Percentiles rank a stretch among this genome's conserved stretches.
phyloP scores from a whole-genome alignment of 2,329 filamentous ascomycete genomes.

The Stemphylium beticola region DNA sequence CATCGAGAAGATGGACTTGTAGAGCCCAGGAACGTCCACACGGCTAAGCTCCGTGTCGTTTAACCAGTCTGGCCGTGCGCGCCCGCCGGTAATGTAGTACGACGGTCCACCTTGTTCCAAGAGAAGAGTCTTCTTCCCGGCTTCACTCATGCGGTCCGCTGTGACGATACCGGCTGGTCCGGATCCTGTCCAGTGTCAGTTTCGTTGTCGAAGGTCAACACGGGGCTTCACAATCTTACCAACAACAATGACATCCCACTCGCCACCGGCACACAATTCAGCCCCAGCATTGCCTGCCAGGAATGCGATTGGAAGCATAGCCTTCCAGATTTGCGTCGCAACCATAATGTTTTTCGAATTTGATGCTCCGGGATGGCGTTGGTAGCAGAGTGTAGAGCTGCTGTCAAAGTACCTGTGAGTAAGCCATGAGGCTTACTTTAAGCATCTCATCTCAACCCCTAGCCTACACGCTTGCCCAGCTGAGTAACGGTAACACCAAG shows the following conservation, averaged over 20 bases:
- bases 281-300: conserved; percentile 5
- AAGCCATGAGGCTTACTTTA: conserved; percentile 8
- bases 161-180: conserved; percentile 62
- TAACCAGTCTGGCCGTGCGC: conserved; percentile 58
- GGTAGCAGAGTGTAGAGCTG: neutral
- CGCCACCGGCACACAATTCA: conserved; percentile 12
- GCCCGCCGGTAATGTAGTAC: conserved; percentile 57
- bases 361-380: neutral
- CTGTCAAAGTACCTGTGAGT: neutral
- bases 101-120: conserved; percentile 60
- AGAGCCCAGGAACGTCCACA: conserved; percentile 61
- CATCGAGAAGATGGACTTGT: conserved; percentile 58
- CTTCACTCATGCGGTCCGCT: conserved; percentile 59
- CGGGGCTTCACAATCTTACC: conserved; percentile 8
- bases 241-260: conserved; percentile 35
- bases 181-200: conserved; percentile 35
- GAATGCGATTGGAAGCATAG: conserved; percentile 16
- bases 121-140: conserved; percentile 59
- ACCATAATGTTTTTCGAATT: conserved; percentile 11
- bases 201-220: neutral
- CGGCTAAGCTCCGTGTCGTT: conserved; percentile 56
- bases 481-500: neutral
- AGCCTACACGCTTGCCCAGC: neutral
- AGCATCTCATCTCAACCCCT: neutral
- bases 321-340: conserved; percentile 13